Percentiles rank a stretch among this genome's conserved stretches.
Conservation (phyloP, 2,329 filamentous ascomycete species). For the Aspergillus hortae region DNA sequence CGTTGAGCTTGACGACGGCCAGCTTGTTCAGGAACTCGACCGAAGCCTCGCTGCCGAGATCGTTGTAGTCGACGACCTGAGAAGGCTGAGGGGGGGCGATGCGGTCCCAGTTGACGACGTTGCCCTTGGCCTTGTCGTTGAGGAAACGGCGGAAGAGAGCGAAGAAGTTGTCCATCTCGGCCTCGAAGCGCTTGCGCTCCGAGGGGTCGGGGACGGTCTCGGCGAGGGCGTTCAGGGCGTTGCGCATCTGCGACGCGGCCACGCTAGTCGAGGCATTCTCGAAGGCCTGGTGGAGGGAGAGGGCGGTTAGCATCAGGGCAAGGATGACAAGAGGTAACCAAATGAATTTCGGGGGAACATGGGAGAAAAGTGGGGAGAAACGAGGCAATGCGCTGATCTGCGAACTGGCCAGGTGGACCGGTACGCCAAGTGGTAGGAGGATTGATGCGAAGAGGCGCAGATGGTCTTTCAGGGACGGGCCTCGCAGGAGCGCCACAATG, state of each 20-base stretch:
- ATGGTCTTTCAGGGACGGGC: too few species aligned
- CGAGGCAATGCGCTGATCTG: too few species aligned
- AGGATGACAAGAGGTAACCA: background rate
- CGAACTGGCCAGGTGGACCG: too few species aligned
- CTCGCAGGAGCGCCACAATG: too few species aligned
- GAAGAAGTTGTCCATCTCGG: constrained; percentile 99
- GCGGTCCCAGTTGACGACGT: constrained; percentile 91
- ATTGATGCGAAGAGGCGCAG: too few species aligned
- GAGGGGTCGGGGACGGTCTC: constrained; percentile 81
- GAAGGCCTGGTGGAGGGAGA: constrained; percentile 67
- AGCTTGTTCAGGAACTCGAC: constrained; percentile 96
- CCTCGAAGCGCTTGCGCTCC: constrained; percentile 82
- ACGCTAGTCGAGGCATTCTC: constrained; percentile 99
- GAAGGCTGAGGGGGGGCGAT: constrained; percentile 89
- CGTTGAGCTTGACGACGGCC: constrained; percentile 97
- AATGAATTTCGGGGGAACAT: background rate
- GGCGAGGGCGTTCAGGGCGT: constrained; percentile 85
- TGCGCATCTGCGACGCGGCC: constrained; percentile 98
- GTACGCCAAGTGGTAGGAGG: too few species aligned
- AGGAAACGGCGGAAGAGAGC: constrained; percentile 96
- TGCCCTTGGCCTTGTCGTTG: constrained; percentile 98
- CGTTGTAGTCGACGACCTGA: constrained; percentile 93
- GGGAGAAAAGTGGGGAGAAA: background rate
- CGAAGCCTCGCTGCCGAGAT: constrained; percentile 82
- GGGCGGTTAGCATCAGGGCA: background rate